Conservation (phyloP, 345 rosid species). For the Dipteronia sinensis region DNA sequence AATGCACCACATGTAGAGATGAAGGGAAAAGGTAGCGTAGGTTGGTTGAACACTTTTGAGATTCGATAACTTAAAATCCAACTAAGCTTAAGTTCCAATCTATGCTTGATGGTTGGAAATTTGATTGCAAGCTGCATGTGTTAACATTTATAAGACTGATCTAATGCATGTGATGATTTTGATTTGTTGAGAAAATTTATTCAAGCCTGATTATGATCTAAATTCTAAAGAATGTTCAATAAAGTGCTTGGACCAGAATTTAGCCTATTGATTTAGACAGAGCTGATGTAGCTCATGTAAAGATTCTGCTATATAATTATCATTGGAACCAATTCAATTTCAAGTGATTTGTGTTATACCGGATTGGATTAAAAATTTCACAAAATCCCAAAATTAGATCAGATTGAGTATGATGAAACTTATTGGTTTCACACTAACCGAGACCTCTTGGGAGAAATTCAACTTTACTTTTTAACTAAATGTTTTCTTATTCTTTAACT, state of each 20-base stretch:
- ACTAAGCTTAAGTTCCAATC: no score
- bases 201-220: neutral
- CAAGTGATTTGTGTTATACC: neutral
- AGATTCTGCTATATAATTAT: no score
- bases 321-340: neutral
- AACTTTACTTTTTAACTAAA: no score
- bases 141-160: neutral
- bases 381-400: neutral
- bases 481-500: neutral
- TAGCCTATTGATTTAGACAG: neutral
- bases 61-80: no score
- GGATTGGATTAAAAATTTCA: neutral
- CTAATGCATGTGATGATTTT: neutral
- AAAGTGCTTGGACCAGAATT: neutral
- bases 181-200: neutral
- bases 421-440: neutral
- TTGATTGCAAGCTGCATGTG: neutral
- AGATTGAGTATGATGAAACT: neutral
- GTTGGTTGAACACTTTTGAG: no score
- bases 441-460: neutral
- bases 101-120: neutral
- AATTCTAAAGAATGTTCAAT: neutral
- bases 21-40: no score
- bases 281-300: neutral
- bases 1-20: neutral